Evolutionary conservation across 164 flowering plant species (phyloP).

Genomic region (Annona squamosa): DNA sequence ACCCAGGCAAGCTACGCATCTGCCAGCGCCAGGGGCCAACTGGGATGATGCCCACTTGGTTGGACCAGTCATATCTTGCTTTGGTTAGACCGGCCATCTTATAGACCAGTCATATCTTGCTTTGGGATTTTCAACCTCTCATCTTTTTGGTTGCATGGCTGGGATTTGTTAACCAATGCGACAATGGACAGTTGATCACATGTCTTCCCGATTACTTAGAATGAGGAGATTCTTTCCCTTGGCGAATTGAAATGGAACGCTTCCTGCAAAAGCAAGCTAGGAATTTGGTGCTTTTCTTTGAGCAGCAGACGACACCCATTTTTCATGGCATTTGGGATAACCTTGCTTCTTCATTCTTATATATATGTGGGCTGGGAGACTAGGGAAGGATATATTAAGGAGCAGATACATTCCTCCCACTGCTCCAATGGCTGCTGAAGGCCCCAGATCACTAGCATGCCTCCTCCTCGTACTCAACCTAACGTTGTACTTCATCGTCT

Average conservation of each 20-base stretch:
- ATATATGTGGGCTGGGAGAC: constrained; percentile 4
- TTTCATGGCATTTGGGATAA: not conserved
- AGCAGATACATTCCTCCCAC: not conserved
- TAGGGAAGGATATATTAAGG: not conserved
- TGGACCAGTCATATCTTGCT: no score
- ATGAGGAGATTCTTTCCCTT: constrained; percentile 14
- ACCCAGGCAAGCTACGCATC: no score
- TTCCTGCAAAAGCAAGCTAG: constrained; percentile 4
- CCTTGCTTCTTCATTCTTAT: not conserved
- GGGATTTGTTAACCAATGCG: not conserved
- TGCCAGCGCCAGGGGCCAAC: no score
- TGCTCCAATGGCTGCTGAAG: constrained; percentile 55
- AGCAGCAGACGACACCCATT: constrained; percentile 1
- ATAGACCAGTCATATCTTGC: not conserved
- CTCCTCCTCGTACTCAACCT: constrained; percentile 51
- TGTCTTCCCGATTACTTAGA: not conserved
- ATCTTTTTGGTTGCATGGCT: not conserved
- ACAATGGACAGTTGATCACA: not conserved
- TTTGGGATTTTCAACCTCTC: not conserved
- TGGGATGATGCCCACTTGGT: no score
- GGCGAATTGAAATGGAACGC: not conserved
- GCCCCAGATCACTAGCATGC: constrained; percentile 49
- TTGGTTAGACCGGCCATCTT: no score
- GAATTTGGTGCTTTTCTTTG: constrained; percentile 17
- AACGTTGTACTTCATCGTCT: constrained; percentile 42